phyloP scores from a whole-genome alignment of 2,329 filamentous ascomycete genomes.

The Periconia digitata region DNA sequence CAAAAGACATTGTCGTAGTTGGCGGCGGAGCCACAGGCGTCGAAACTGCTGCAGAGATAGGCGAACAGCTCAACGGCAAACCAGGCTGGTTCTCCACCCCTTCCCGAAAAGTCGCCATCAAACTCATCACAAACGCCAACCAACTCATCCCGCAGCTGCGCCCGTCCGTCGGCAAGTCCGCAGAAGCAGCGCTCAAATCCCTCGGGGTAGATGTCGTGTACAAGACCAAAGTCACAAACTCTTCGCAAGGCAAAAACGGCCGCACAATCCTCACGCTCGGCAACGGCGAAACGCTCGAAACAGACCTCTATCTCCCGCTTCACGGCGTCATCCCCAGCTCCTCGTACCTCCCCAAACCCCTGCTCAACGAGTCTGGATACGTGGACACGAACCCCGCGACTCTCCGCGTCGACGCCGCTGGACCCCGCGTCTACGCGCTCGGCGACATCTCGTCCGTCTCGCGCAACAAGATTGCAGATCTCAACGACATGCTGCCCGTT shows the following conservation, averaged over 20 bases:
- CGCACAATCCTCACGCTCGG: slow-evolving; percentile 42
- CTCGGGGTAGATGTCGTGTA: slow-evolving; percentile 51
- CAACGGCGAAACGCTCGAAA: slow-evolving; percentile 50
- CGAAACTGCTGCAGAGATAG: slow-evolving; percentile 54
- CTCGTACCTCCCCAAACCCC: slow-evolving; percentile 51
- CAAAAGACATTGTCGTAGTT: slow-evolving; percentile 50
- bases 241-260: slow-evolving; percentile 28
- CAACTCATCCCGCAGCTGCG: slow-evolving; percentile 44
- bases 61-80: slow-evolving; percentile 44
- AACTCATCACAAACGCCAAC: slow-evolving; percentile 46
- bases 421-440: slow-evolving; percentile 50
- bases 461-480: slow-evolving; percentile 46
- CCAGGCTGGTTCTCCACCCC: slow-evolving; percentile 42
- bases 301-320: slow-evolving; percentile 57
- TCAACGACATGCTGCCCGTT: slow-evolving; percentile 44
- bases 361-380: slow-evolving; percentile 51
- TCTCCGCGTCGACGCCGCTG: slow-evolving; percentile 49
- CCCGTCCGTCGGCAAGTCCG: slow-evolving; percentile 42
- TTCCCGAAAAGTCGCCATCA: slow-evolving; percentile 44
- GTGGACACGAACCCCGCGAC: slow-evolving; percentile 51
- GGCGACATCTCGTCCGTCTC: slow-evolving; percentile 52
- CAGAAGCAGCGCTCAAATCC: slow-evolving; percentile 50
- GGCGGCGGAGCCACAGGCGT: slow-evolving; percentile 54
- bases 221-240: slow-evolving; percentile 36
- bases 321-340: slow-evolving; percentile 57